Evolutionary conservation across 805 yeast species (phyloP).

Genomic region (Suhomyces kilbournensis): DNA sequence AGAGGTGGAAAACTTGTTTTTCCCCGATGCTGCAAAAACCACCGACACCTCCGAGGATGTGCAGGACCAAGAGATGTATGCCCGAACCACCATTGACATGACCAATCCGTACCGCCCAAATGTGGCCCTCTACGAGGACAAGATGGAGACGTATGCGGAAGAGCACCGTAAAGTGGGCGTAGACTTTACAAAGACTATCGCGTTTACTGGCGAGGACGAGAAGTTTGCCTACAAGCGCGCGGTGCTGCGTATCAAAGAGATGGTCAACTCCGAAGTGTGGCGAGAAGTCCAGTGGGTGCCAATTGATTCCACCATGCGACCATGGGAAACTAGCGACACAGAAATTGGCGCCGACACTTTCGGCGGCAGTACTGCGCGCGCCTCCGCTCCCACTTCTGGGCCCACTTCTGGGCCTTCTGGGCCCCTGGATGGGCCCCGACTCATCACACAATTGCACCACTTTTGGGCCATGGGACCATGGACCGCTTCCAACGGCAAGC

Average conservation of each 20-base stretch:
- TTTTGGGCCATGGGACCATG: slow-evolving; percentile 71
- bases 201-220: slow-evolving; percentile 77
- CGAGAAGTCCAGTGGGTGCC: slow-evolving; percentile 55
- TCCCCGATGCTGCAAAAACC: slow-evolving; percentile 38
- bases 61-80: slow-evolving; percentile 68
- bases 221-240: slow-evolving; percentile 72
- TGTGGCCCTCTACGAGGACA: slow-evolving; percentile 58
- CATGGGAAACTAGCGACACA: slow-evolving; percentile 46
- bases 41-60: slow-evolving; percentile 32
- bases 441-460: slow-evolving; percentile 41
- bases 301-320: slow-evolving; percentile 47
- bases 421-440: not conserved
- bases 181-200: slow-evolving; percentile 47
- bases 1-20: slow-evolving; percentile 53
- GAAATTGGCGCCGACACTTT: not conserved
- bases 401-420: not conserved
- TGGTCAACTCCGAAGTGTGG: slow-evolving; percentile 55
- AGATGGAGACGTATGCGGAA: slow-evolving; percentile 22
- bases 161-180: slow-evolving; percentile 9
- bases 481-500: slow-evolving; percentile 44
- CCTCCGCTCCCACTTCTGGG: too few relatives aligned
- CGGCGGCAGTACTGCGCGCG: not conserved
- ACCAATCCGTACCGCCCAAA: slow-evolving; percentile 69
- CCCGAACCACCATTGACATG: slow-evolving; percentile 58
- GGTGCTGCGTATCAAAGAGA: slow-evolving; percentile 59